Evolutionary conservation across 192 early-diverging fungal genomes (phyloP), one percentile per base, ranked within the genome.

Genomic region (Mortierella alpina): DNA sequence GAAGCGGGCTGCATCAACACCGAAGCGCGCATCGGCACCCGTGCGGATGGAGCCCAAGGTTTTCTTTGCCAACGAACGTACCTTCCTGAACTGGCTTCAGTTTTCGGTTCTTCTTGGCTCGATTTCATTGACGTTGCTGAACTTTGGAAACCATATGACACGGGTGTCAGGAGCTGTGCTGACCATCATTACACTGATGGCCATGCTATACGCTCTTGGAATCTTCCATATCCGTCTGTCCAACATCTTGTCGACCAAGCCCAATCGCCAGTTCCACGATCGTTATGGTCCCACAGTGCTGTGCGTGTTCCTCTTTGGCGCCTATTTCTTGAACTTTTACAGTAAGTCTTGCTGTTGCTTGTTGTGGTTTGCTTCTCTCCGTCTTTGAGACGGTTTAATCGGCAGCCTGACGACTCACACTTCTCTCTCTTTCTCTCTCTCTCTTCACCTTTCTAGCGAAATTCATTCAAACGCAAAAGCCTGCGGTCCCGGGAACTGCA

Each of bases 21-120:
- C 83, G n/a, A 85, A 84, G 70, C 86, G 85, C 12, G 59, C 84
- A 0, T 17, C 65, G 0, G 86, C 82, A 5, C 87, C 92, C 7
- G 83, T 93, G 5, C 88, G 92, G 18, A 90, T 95, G 47, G 95
- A 96, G 68, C 93, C 95, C 17, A 96, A 96, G 81, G 90, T 94
- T 1, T 95, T 90, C 71, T 93, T 96, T 84, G 94, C 94, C 51
- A 96, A 96, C 66, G 95, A 96, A 73, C 86, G 95, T 65, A 95
- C 94, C 1, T 96, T 94, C 77, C 86, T 96, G 58, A 85, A 88
- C 14, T 96, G 95, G 95, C 84, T 94, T 72, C 90, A 91, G 42
- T 93, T 91, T 82, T 89, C 88, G 66, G 90, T 93, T 5, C 81
- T 93, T 7, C 71, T 95, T 7, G 90, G 90, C 42, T 80, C 77